Percentiles rank a stretch among this genome's conserved stretches.
Evolutionary conservation across 2,329 filamentous ascomycete species (phyloP).

Genomic region (Cordyceps cateniannulata): DNA sequence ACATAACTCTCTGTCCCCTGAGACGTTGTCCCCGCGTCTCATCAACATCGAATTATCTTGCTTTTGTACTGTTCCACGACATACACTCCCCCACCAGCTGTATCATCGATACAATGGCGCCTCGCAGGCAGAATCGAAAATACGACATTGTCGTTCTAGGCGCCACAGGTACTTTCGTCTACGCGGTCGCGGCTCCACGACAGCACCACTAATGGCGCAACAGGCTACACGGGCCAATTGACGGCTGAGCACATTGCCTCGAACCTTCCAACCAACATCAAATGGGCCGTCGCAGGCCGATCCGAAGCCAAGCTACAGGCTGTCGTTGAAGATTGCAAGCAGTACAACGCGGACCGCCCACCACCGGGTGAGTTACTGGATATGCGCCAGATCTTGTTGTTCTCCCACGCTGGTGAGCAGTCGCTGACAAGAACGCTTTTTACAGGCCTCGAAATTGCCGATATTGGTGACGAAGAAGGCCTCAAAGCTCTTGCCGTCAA

Average conservation of each 20-base stretch:
- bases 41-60: slow-evolving; percentile 4
- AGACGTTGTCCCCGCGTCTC: slow-evolving; percentile 1
- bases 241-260: slow-evolving; percentile 69
- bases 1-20: slow-evolving; percentile 1
- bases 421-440: background rate
- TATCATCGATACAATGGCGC: slow-evolving; percentile 31
- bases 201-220: background rate
- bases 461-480: slow-evolving; percentile 38
- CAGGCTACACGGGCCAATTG: slow-evolving; percentile 77
- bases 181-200: background rate
- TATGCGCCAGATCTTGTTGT: background rate
- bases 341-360: slow-evolving; percentile 60
- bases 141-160: slow-evolving; percentile 55
- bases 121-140: slow-evolving; percentile 43
- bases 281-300: slow-evolving; percentile 83
- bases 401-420: background rate
- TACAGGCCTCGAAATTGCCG: slow-evolving; percentile 46
- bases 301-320: slow-evolving; percentile 67
- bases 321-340: slow-evolving; percentile 60
- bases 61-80: background rate
- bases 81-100: background rate
- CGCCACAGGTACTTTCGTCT: slow-evolving; percentile 42
- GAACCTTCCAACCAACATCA: slow-evolving; percentile 66
- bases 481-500: slow-evolving; percentile 47
- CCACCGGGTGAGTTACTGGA: slow-evolving; percentile 54